A percentile compares a stretch with the other conserved stretches of the same genome.
Evolutionary conservation across 495 filamentous ascomycete genomes (phyloP).

Genomic region (Hyphodiscus hymeniophilus): DNA sequence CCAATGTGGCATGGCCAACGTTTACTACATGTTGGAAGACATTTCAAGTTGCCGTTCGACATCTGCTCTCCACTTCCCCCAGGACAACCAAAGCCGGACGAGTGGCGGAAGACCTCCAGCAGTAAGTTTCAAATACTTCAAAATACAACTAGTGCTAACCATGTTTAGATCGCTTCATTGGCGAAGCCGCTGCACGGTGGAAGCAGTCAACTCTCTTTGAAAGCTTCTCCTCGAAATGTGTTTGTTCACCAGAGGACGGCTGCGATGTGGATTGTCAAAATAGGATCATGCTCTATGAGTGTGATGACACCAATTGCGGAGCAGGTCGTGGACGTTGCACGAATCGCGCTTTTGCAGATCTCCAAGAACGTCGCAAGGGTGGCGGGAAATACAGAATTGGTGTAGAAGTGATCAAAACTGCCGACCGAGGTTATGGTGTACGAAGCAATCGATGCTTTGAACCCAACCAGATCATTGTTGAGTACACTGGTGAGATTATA

Average conservation of each 20-base stretch:
- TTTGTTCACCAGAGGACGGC: constrained; percentile 67
- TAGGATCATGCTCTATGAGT: constrained; percentile 94
- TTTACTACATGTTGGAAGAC: constrained; percentile 38
- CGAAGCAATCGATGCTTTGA: constrained; percentile 82
- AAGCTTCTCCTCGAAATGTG: constrained; percentile 65
- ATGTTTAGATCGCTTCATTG: constrained; percentile 74
- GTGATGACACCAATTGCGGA: constrained; percentile 81
- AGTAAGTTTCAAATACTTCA: constrained; percentile 49
- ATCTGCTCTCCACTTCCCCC: constrained; percentile 78
- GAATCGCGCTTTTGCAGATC: constrained; percentile 79
- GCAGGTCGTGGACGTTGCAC: constrained; percentile 61
- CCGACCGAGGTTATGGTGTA: constrained; percentile 83
- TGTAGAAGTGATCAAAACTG: constrained; percentile 88
- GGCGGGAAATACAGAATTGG: constrained; percentile 82
- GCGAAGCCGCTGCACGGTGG: constrained; percentile 80
- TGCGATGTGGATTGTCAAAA: constrained; percentile 91
- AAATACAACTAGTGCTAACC: constrained; percentile 2
- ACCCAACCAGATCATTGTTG: constrained; percentile 91
- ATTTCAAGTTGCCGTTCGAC: constrained; percentile 86
- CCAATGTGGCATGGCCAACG: constrained; percentile 55
- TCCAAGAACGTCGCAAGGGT: constrained; percentile 65
- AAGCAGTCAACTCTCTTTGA: constrained; percentile 67
- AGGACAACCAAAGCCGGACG: constrained; percentile 81
- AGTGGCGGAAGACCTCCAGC: constrained; percentile 83
- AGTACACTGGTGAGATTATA: constrained; percentile 96